Conservation (phyloP, 1,139 yeast species). For the Trichomonascaceae sp. region DNA sequence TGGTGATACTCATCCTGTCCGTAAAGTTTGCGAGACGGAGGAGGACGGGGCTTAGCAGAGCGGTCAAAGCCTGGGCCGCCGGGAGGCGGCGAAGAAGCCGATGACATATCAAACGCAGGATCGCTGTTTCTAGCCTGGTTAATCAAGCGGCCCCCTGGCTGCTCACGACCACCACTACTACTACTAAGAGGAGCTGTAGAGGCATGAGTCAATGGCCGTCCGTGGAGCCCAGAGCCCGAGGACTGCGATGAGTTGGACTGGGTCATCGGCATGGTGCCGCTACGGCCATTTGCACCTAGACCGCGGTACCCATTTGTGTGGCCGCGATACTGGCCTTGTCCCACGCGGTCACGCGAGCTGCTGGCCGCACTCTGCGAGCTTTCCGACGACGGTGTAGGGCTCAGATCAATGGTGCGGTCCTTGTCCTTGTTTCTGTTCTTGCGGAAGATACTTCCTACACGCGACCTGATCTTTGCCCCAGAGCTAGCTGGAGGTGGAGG, state of each 20-base stretch:
- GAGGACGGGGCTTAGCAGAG: slow-evolving; percentile 2
- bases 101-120: background rate
- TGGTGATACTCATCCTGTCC: background rate
- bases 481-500: slow-evolving; percentile 7
- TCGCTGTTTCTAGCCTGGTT: background rate
- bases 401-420: slow-evolving; percentile 1
- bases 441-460: slow-evolving; percentile 75
- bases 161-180: background rate
- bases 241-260: background rate
- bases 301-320: background rate
- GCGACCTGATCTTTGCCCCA: slow-evolving; percentile 43
- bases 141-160: background rate
- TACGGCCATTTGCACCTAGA: background rate
- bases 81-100: background rate
- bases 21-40: background rate
- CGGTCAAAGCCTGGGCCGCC: slow-evolving; percentile 3
- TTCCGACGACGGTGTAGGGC: background rate
- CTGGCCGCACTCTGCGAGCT: background rate
- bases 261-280: background rate
- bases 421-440: slow-evolving; percentile 27
- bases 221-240: background rate
- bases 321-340: too few species aligned
- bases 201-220: background rate
- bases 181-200: background rate
- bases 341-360: background rate